These are phyloP conservation scores for Pythium aphanidermatum DNA, from an alignment of 352 stramenopile species.

Conservation along the genomic window DNA sequence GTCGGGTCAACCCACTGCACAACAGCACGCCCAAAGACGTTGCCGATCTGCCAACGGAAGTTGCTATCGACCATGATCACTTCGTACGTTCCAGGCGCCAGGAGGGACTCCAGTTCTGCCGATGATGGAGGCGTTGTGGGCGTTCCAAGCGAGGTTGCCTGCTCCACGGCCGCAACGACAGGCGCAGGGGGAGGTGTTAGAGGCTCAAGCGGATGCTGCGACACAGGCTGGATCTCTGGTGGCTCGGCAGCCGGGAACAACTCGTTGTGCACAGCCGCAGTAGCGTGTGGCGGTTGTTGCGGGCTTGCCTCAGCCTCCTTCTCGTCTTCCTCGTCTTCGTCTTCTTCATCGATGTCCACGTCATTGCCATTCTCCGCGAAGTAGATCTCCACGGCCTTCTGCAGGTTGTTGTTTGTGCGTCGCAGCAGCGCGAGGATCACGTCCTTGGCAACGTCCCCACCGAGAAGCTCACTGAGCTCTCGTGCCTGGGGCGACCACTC, in stretches of 20 bases:
- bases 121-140: constrained; percentile 22
- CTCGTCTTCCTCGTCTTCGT: constrained; percentile 29
- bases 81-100: constrained; percentile 69
- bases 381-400: constrained; percentile 76
- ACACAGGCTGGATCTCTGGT: constrained; percentile 38
- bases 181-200: constrained; percentile 26
- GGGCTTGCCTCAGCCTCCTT: not conserved
- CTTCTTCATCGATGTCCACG: constrained; percentile 25
- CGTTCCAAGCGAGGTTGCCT: not conserved
- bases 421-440: constrained; percentile 48
- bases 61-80: constrained; percentile 70
- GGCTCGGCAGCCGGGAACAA: constrained; percentile 25
- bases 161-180: constrained; percentile 2
- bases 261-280: no score
- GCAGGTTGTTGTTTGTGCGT: constrained; percentile 63
- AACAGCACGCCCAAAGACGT: constrained; percentile 76
- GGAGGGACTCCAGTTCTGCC: constrained; percentile 38
- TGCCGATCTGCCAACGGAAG: constrained; percentile 80
- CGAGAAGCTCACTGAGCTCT: constrained; percentile 68
- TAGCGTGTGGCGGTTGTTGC: not conserved
- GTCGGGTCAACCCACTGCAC: constrained; percentile 68
- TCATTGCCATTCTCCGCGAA: constrained; percentile 57
- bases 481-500: constrained; percentile 38
- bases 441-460: constrained; percentile 50
- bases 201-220: constrained; percentile 51